These are phyloP conservation scores for Populus tomentosa DNA, from an alignment of 441 rosid species.

Conservation along the genomic window DNA sequence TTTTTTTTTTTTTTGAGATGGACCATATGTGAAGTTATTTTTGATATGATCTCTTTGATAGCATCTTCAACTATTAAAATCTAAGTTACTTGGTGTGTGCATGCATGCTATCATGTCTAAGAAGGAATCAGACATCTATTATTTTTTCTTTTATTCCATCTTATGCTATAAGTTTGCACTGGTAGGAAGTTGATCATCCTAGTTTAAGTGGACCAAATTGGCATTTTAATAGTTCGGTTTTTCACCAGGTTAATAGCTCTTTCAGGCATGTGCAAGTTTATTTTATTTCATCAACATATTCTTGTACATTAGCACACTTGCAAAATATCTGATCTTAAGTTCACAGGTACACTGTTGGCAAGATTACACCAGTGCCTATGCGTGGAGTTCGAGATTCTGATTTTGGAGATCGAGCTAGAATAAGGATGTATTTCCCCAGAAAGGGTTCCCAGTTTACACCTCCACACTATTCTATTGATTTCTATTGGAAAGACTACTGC, in stretches of 20 bases:
- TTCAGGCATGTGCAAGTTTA: not conserved
- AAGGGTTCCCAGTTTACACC: constrained; percentile 93
- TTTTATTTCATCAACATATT: not conserved
- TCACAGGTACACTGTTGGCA: constrained; percentile 92
- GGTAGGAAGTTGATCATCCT: not conserved
- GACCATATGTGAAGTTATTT: not conserved
- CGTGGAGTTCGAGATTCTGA: constrained; percentile 91
- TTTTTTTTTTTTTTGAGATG: too few species aligned
- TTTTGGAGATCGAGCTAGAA: constrained; percentile 87
- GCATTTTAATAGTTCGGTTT: not conserved
- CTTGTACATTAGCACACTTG: constrained; percentile 7
- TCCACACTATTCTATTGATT: constrained; percentile 79
- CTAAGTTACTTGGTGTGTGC: too few species aligned
- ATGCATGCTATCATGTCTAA: too few species aligned
- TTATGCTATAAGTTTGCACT: not conserved
- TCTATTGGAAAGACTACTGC: constrained; percentile 94
- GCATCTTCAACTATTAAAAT: too few species aligned
- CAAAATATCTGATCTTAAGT: constrained; percentile 40
- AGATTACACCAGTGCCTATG: constrained; percentile 87
- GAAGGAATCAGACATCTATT: not conserved
- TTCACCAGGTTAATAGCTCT: not conserved
- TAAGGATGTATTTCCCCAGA: too few species aligned
- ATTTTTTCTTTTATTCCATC: not conserved
- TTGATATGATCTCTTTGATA: too few species aligned
- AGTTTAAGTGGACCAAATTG: not conserved